Percentiles rank a stretch among this genome's conserved stretches.
These are phyloP conservation scores for Cyberlindnera amylophila DNA, from an alignment of 805 yeast species.

Conservation along the genomic window DNA sequence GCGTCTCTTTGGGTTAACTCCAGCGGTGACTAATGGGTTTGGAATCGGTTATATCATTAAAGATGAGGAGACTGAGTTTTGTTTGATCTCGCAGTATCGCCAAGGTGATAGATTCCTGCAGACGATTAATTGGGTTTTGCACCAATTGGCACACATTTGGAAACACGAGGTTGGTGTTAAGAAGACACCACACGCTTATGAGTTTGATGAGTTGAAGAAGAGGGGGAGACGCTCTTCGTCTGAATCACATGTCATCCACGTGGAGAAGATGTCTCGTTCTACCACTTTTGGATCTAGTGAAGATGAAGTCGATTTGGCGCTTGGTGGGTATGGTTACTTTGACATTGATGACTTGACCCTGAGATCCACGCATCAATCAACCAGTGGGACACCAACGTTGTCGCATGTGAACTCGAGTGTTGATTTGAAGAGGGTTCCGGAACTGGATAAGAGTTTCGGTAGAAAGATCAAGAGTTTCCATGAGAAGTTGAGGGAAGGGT, in stretches of 20 bases:
- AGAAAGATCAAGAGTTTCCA: constrained; percentile 17
- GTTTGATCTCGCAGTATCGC: constrained; percentile 81
- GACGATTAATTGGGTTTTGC: constrained; percentile 65
- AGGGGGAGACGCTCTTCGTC: constrained; percentile 12
- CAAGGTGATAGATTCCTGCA: constrained; percentile 78
- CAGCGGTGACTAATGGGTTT: constrained; percentile 83
- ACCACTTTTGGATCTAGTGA: constrained; percentile 24
- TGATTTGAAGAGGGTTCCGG: constrained; percentile 2
- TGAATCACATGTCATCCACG: constrained; percentile 12
- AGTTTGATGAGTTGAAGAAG: constrained; percentile 32
- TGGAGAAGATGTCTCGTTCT: constrained; percentile 21
- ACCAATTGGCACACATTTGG: constrained; percentile 52
- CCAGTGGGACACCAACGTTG: constrained; percentile 19
- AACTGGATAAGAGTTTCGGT: constrained; percentile 23
- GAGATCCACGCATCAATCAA: constrained; percentile 48
- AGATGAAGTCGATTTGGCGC: constrained; percentile 29
- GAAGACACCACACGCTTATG: constrained; percentile 29
- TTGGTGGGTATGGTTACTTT: constrained; percentile 81
- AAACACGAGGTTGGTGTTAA: constrained; percentile 23
- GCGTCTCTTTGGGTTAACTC: constrained; percentile 83
- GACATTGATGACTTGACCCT: constrained; percentile 64
- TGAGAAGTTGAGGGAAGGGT: constrained; percentile 22
- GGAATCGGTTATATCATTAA: constrained; percentile 92
- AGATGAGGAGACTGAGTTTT: constrained; percentile 72
- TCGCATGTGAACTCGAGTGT: constrained; percentile 14